Evolutionary conservation across 371 early-diverging fungal genomes (phyloP).

Genomic region (Mucor piriformis): DNA sequence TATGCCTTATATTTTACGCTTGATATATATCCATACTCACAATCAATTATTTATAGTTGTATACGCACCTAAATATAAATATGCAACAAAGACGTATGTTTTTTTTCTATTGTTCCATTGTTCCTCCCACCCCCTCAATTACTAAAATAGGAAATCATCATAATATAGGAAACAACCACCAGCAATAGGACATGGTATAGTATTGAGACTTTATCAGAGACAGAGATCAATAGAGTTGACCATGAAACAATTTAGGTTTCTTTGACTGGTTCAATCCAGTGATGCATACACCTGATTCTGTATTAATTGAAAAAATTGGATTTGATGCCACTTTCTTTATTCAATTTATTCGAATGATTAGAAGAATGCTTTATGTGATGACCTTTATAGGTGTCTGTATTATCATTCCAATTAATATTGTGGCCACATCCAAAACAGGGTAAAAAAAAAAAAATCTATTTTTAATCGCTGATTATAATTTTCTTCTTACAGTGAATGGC

Average conservation of each 20-base stretch:
- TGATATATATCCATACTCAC: neutral
- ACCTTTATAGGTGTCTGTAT: conserved; percentile 61
- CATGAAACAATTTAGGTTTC: conserved; percentile 29
- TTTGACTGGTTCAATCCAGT: conserved; percentile 72
- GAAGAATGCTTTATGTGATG: conserved; percentile 59
- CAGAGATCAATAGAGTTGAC: no score
- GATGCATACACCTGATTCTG: conserved; percentile 60
- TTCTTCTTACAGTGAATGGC: conserved; percentile 39
- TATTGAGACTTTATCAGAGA: neutral
- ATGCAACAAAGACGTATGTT: conserved; percentile 47
- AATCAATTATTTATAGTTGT: neutral
- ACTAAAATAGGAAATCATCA: neutral
- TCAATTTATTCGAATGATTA: conserved; percentile 69
- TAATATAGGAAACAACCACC: neutral
- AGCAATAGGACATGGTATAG: conserved; percentile 10
- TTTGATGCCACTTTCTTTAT: conserved; percentile 80
- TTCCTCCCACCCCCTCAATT: no score
- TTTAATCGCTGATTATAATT: neutral
- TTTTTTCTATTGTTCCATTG: neutral
- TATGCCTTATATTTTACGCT: conserved; percentile 17
- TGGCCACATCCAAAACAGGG: conserved; percentile 59
- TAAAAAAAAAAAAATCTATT: conserved; percentile 14
- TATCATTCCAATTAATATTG: conserved; percentile 67
- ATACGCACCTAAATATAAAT: conserved; percentile 50
- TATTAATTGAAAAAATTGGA: conserved; percentile 70